Evolutionary conservation across 164 flowering plant species (phyloP).

Genomic region (Liquidambar formosana): DNA sequence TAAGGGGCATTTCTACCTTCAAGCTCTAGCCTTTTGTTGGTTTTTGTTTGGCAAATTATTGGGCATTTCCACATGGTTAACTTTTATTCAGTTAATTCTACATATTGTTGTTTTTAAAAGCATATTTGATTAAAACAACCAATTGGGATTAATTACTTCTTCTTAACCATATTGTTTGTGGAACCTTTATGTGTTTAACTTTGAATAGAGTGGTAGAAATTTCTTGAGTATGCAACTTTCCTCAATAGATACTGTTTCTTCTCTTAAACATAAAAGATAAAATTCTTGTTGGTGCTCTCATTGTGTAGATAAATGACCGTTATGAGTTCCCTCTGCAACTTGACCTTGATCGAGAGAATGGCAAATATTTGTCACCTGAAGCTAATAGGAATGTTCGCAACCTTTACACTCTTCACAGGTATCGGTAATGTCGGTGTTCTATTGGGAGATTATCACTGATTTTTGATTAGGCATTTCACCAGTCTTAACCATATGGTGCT

Average conservation of each 20-base stretch:
- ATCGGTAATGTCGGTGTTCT: not conserved
- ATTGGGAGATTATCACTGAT: too few relatives aligned
- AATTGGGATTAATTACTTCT: too few relatives aligned
- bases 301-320: constrained; percentile 63
- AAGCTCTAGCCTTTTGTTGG: too few relatives aligned
- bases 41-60: too few relatives aligned
- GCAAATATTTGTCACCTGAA: constrained; percentile 65
- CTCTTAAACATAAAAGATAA: not conserved
- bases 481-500: too few relatives aligned
- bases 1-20: too few relatives aligned
- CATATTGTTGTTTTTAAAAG: too few relatives aligned
- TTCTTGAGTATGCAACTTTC: not conserved
- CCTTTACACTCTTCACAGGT: constrained; percentile 70
- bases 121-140: too few relatives aligned
- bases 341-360: constrained; percentile 63
- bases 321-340: constrained; percentile 73
- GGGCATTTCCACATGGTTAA: too few relatives aligned
- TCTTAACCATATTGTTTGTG: too few relatives aligned
- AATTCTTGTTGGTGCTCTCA: not conserved
- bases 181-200: not conserved
- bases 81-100: too few relatives aligned
- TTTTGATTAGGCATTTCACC: not conserved
- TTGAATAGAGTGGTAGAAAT: not conserved
- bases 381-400: constrained; percentile 65
- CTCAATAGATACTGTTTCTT: not conserved